These are phyloP conservation scores for Ceratocystiopsis brevicomis DNA, from an alignment of 2,329 filamentous ascomycete genomes.

Conservation along the genomic window DNA sequence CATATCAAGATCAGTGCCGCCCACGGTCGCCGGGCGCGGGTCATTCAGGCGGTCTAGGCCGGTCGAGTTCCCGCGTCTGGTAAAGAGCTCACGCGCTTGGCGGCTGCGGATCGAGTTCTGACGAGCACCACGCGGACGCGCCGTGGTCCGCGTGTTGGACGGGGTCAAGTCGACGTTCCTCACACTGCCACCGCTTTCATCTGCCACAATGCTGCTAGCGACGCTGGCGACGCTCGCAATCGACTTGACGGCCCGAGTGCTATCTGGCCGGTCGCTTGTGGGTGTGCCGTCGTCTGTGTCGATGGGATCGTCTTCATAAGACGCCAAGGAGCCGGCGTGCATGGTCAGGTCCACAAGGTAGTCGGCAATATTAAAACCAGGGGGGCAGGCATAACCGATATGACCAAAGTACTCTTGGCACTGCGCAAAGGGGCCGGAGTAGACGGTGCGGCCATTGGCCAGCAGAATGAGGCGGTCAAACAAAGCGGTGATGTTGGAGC, in stretches of 20 bases:
- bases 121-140: constrained; percentile 19
- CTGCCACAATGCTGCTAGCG: constrained; percentile 50
- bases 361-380: constrained; percentile 96
- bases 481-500: constrained; percentile 93
- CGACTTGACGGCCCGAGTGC: constrained; percentile 74
- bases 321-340: constrained; percentile 55
- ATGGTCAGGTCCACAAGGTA: constrained; percentile 95
- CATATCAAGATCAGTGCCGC: constrained; percentile 61
- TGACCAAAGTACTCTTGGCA: constrained; percentile 88
- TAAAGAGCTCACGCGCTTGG: constrained; percentile 82
- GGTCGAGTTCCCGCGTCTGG: constrained; percentile 50
- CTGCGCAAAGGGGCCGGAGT: constrained; percentile 72
- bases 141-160: too few relatives aligned
- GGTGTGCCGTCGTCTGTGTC: not conserved
- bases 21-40: constrained; percentile 37
- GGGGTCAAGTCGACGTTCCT: constrained; percentile 36
- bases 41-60: constrained; percentile 47
- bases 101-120: constrained; percentile 65
- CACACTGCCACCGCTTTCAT: constrained; percentile 30
- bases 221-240: constrained; percentile 50
- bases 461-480: constrained; percentile 89
- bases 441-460: constrained; percentile 76
- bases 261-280: constrained; percentile 63
- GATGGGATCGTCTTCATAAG: constrained; percentile 32
- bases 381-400: constrained; percentile 80